Base-by-base conservation (phyloP, 2,329 filamentous ascomycete species). In the Hymenoscyphus albidus region DNA sequence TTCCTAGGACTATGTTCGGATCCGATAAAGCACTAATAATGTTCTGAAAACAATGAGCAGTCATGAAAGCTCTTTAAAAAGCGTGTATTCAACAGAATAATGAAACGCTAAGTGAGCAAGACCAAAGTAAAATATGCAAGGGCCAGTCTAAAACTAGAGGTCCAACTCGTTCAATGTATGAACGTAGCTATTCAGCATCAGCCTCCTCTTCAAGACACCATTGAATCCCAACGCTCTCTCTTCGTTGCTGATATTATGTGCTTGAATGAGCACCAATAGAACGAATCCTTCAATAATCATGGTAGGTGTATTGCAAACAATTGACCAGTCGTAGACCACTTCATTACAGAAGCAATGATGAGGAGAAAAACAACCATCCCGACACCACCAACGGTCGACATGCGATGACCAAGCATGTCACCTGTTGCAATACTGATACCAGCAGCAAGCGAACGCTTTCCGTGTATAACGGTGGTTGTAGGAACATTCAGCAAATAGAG, bases 271-370 rank as follows among this genome's bases (percentile, higher is more conserved):
- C 39, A 73, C 70, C n/a, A 73, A 58, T 14, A 74, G 58, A 59
- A 74, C 59, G 58, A 74, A 73, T 4, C 69, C 69, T 61, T 75
- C 70, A 61, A 73, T 67, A 38, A 75, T 74, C 71, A 72, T 75
- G 16, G 73, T 73, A 32, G 73, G 70, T 32, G 71, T 72, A 58
- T 75, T 75, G 70, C 73, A 75, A 54, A 70, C 48, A 75, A 67
- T 64, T 75, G 73, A 31, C 73, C 73, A 2, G 73, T 75, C 64
- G 68, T 70, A 1, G 70, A 71, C 74, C 73, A 74, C 61, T 68
- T 64, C 72, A 75, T 73, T 6, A 67, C 67, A 6, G 66, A 65
- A 0, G 74, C 73, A 6, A 69, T 64, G 3, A 64, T 48, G 9
- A 74, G 48, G 31, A 75, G 66, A 0, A 59, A 62, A 12, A 70